Percentiles rank a stretch among this genome's conserved stretches.
Evolutionary conservation across 23 red algal genomes (phyloP).

Genomic region (Porphyridium purpureum): DNA sequence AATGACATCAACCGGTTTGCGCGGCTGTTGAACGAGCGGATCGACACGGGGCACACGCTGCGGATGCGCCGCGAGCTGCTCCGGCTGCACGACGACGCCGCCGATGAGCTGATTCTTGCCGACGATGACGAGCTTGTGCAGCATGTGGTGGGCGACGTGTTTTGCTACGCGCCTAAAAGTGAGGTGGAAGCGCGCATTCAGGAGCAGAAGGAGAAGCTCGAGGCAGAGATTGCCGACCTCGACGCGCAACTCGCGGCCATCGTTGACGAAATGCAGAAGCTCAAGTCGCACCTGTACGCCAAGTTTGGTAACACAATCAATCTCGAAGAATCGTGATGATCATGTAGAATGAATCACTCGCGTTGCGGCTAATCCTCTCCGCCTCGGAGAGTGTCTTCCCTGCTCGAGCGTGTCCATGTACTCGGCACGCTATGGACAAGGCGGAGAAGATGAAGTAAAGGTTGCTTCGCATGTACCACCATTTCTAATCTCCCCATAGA

Average conservation of each 20-base stretch:
- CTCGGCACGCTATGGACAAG: too few relatives aligned
- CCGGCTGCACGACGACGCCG: not conserved
- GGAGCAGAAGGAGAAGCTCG: not conserved
- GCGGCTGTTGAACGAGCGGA: not conserved
- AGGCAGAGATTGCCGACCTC: not conserved
- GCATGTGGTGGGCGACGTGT: slow-evolving; percentile 1
- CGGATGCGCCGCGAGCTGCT: not conserved
- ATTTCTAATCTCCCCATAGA: too few relatives aligned
- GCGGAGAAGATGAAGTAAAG: too few relatives aligned
- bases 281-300: not conserved
- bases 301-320: too few relatives aligned
- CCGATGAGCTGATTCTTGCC: not conserved
- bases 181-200: not conserved
- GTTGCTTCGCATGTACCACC: too few relatives aligned
- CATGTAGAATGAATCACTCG: too few relatives aligned
- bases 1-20: slow-evolving; percentile 1
- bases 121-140: not conserved
- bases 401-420: too few relatives aligned
- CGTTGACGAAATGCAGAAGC: not conserved
- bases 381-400: too few relatives aligned
- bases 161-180: not conserved
- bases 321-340: too few relatives aligned
- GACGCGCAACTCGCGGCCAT: not conserved
- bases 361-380: too few relatives aligned
- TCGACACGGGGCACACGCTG: not conserved